These are phyloP conservation scores for Trichopus zeylanicus DNA, from an alignment of 116 monocot genomes.

Conservation along the genomic window DNA sequence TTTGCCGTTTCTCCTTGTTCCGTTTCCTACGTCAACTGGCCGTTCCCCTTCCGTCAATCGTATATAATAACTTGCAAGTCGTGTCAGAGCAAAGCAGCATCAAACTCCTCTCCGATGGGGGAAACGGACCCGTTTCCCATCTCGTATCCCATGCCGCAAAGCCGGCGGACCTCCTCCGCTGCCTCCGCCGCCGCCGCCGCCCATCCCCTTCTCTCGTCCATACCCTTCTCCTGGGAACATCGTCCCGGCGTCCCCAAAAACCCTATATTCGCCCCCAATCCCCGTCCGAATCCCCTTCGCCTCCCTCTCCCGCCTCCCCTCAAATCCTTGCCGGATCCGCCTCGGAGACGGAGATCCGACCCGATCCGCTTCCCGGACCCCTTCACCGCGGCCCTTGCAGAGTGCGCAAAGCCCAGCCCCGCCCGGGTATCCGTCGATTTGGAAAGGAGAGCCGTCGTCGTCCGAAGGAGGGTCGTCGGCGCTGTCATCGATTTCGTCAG, in stretches of 20 bases:
- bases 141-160: neutral
- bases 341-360: neutral
- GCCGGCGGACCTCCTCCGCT: neutral
- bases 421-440: too few species aligned
- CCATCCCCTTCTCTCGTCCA: neutral
- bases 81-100: too few species aligned
- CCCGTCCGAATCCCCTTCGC: too few species aligned
- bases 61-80: neutral
- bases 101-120: too few species aligned
- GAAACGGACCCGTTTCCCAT: neutral
- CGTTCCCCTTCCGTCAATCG: neutral
- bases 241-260: constrained; percentile 6
- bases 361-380: neutral
- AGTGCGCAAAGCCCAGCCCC: neutral
- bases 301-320: constrained; percentile 9
- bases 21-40: neutral
- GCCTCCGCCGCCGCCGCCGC: neutral
- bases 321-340: neutral
- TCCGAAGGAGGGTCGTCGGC: neutral
- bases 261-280: neutral
- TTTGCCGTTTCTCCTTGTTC: too few species aligned
- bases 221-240: constrained; percentile 10
- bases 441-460: neutral
- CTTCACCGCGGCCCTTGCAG: constrained; percentile 2
- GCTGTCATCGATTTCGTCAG: neutral